These are phyloP conservation scores for Craterostigma plantagineum DNA, from an alignment of 257 asterid genomes.

Conservation along the genomic window DNA sequence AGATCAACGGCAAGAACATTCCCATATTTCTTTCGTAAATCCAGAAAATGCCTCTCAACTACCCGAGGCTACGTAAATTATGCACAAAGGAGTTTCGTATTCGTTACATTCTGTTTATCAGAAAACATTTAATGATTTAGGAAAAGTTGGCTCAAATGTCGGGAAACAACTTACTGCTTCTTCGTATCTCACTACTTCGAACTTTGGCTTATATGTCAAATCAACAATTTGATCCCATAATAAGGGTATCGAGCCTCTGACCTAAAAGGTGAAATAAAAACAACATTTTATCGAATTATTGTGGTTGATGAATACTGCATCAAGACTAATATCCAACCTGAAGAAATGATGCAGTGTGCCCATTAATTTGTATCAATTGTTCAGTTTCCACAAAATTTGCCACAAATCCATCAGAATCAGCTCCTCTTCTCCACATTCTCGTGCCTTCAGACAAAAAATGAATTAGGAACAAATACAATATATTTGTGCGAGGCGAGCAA, in stretches of 20 bases:
- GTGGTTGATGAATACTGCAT: constrained; percentile 15
- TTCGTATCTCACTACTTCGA: constrained; percentile 62
- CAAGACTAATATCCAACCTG: too few relatives aligned
- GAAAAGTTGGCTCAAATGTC: too few relatives aligned
- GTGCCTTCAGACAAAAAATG: constrained; percentile 41
- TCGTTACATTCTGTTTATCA: too few relatives aligned
- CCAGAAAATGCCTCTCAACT: constrained; percentile 69
- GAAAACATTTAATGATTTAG: too few relatives aligned
- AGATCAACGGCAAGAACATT: constrained; percentile 5
- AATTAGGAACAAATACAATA: not conserved
- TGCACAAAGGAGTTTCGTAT: too few relatives aligned
- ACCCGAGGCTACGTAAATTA: constrained; percentile 57
- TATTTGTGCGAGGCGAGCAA: too few relatives aligned
- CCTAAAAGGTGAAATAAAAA: constrained; percentile 24
- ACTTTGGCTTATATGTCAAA: constrained; percentile 89
- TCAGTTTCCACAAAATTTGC: constrained; percentile 98
- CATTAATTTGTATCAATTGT: constrained; percentile 69
- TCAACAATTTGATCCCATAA: constrained; percentile 99
- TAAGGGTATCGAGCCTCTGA: constrained; percentile 92
- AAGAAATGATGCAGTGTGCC: constrained; percentile 74
- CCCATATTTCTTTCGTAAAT: constrained; percentile 5
- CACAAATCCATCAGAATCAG: constrained; percentile 97
- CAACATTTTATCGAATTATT: too few relatives aligned
- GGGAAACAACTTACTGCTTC: constrained; percentile 63
- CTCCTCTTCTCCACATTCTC: constrained; percentile 99